Evolutionary conservation across 1,284 basidiomycete species (phyloP).

Genomic region (Trichosporon sp.): DNA sequence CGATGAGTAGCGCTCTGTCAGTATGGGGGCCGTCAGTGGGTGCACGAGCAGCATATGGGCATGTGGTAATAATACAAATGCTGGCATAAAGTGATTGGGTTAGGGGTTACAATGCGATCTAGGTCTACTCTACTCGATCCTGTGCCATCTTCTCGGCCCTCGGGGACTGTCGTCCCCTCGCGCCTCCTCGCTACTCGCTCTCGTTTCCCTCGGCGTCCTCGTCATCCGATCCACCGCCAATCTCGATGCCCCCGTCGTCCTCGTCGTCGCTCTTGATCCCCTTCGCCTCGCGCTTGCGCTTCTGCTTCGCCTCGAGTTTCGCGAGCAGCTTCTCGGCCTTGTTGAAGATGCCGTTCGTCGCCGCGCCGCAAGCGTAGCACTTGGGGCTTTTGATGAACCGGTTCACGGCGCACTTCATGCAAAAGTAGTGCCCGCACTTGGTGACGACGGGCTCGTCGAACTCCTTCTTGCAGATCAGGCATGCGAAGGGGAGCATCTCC

Average conservation of each 20-base stretch:
- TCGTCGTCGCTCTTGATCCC: constrained; percentile 41
- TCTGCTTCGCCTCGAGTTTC: constrained; percentile 54
- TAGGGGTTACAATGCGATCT: not conserved
- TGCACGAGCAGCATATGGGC: no score
- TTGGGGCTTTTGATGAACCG: constrained; percentile 92
- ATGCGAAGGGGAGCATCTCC: constrained; percentile 95
- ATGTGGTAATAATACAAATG: not conserved
- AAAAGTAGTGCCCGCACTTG: constrained; percentile 96
- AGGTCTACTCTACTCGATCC: not conserved
- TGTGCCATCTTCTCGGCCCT: no score
- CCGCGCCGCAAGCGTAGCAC: constrained; percentile 89
- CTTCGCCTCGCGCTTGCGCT: constrained; percentile 46
- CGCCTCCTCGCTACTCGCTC: constrained; percentile 28
- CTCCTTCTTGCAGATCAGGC: constrained; percentile 89
- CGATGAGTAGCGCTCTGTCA: not conserved
- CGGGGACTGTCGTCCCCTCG: no score
- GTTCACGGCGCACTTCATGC: constrained; percentile 84
- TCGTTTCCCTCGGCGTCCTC: constrained; percentile 32
- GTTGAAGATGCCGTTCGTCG: constrained; percentile 84
- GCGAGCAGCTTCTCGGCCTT: constrained; percentile 57
- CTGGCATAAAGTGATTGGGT: not conserved
- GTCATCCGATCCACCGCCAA: constrained; percentile 60
- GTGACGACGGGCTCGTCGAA: constrained; percentile 96
- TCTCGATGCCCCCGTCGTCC: constrained; percentile 40
- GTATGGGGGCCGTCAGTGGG: not conserved